phyloP scores from a whole-genome alignment of 2,329 filamentous ascomycete genomes.

The Aspergillus sclerotialis region DNA sequence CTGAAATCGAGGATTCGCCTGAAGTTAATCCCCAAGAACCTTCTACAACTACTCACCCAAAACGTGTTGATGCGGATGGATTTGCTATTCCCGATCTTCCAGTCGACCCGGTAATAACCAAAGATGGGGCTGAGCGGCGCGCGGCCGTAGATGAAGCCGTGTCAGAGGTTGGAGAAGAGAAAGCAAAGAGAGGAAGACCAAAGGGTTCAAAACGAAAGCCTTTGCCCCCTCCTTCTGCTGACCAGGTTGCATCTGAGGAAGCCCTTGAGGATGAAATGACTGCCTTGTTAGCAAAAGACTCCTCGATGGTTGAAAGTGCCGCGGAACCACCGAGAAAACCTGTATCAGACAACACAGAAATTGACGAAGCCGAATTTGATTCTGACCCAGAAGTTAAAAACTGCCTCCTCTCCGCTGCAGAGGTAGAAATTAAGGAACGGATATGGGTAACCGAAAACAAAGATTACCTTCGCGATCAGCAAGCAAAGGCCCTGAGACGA shows the following conservation, averaged over 20 bases:
- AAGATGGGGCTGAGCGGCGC: conserved; percentile 12
- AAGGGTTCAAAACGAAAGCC: conserved; percentile 24
- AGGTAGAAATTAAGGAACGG: conserved; percentile 75
- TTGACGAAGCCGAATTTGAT: conserved; percentile 76
- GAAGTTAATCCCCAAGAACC: conserved; percentile 15
- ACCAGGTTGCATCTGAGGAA: conserved; percentile 54
- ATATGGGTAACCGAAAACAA: conserved; percentile 96
- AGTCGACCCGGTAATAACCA: conserved; percentile 37
- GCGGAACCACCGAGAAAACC: conserved; percentile 29
- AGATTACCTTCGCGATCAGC: conserved; percentile 81
- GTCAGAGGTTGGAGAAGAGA: conserved; percentile 16
- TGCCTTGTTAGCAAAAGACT: conserved; percentile 50
- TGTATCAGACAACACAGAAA: conserved; percentile 49
- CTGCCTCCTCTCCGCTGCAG: conserved; percentile 66
- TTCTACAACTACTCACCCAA: conserved; percentile 24
- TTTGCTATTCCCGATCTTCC: conserved; percentile 56
- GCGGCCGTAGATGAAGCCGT: conserved; percentile 14
- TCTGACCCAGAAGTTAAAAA: conserved; percentile 81
- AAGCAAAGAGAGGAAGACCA: conserved; percentile 18
- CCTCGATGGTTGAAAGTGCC: conserved; percentile 27
- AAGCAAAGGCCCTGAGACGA: conserved; percentile 71
- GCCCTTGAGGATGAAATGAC: conserved; percentile 63
- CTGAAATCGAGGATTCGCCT: conserved; percentile 40
- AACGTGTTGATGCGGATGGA: conserved; percentile 57
- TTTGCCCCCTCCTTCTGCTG: conserved; percentile 50